A percentile compares a stretch with the other conserved stretches of the same genome.
Evolutionary conservation across 495 filamentous ascomycete species (phyloP).

Genomic region (Margaritispora aquatica): DNA sequence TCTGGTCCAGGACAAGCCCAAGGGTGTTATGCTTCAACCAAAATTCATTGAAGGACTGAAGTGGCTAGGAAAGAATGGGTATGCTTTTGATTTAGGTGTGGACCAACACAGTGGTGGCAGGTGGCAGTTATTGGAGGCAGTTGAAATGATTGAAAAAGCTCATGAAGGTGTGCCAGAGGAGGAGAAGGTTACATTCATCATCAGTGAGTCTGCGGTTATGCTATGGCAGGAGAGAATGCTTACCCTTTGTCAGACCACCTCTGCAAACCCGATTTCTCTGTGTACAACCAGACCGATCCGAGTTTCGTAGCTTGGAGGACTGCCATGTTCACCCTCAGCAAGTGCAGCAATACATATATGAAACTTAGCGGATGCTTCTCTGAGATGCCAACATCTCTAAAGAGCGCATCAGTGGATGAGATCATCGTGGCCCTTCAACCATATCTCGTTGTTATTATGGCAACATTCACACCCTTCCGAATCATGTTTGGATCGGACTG

Average conservation of each 20-base stretch:
- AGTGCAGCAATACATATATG: slow-evolving; percentile 62
- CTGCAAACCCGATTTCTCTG: slow-evolving; percentile 72
- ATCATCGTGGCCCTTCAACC: slow-evolving; percentile 46
- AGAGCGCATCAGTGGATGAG: slow-evolving; percentile 33
- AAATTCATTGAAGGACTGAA: slow-evolving; percentile 64
- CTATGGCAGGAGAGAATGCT: slow-evolving; percentile 4
- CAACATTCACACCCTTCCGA: slow-evolving; percentile 59
- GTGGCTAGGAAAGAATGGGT: slow-evolving; percentile 53
- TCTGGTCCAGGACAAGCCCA: slow-evolving; percentile 69
- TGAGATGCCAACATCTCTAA: slow-evolving; percentile 47
- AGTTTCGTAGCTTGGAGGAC: slow-evolving; percentile 50
- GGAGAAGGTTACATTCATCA: slow-evolving; percentile 56
- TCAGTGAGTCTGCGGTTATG: slow-evolving; percentile 47
- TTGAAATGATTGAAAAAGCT: slow-evolving; percentile 62
- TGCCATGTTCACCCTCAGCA: slow-evolving; percentile 51
- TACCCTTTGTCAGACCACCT: slow-evolving; percentile 51
- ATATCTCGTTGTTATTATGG: slow-evolving; percentile 63
- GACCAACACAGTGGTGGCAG: slow-evolving; percentile 64
- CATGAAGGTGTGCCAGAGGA: slow-evolving; percentile 51
- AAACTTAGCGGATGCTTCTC: slow-evolving; percentile 82
- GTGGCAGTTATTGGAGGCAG: slow-evolving; percentile 64
- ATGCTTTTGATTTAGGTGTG: slow-evolving; percentile 76
- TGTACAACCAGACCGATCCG: slow-evolving; percentile 42
- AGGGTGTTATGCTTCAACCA: slow-evolving; percentile 51
- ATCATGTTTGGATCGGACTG: slow-evolving; percentile 89